Evolutionary conservation across 129 eudicot genomes (phyloP).

Genomic region (Dittrichia graveolens): DNA sequence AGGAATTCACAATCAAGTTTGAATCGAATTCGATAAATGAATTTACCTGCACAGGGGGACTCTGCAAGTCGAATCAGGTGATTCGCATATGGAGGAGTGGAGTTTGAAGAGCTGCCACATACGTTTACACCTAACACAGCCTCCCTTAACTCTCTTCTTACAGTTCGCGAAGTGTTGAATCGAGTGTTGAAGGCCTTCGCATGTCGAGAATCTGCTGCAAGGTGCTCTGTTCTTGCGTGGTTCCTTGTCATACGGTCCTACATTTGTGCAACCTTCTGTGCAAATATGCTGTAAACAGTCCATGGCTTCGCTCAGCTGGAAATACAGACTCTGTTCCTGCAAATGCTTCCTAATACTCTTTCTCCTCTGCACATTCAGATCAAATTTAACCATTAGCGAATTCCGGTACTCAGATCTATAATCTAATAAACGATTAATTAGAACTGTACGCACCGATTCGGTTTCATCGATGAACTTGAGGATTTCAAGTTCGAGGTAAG

Average conservation of each 20-base stretch:
- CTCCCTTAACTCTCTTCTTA: constrained; percentile 76
- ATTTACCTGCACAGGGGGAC: constrained; percentile 95
- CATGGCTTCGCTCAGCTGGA: constrained; percentile 92
- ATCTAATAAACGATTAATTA: neutral
- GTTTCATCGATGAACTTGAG: constrained; percentile 87
- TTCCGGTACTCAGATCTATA: neutral
- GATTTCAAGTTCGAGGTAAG: constrained; percentile 81
- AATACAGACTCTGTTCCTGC: constrained; percentile 67
- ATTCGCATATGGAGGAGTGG: constrained; percentile 84
- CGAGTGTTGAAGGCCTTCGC: constrained; percentile 77
- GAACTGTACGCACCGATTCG: constrained; percentile 53
- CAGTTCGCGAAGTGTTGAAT: constrained; percentile 79
- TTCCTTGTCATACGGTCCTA: constrained; percentile 78
- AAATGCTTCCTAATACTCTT: constrained; percentile 61
- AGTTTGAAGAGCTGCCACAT: constrained; percentile 94
- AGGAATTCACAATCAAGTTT: too few relatives aligned
- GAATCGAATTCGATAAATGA: neutral
- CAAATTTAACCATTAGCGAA: constrained; percentile 21
- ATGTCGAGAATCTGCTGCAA: constrained; percentile 72
- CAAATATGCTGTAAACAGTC: constrained; percentile 91
- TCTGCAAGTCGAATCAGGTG: constrained; percentile 62
- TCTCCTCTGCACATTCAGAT: constrained; percentile 61
- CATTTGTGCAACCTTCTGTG: constrained; percentile 90
- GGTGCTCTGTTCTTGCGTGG: constrained; percentile 64
- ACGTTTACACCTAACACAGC: constrained; percentile 79